Base-by-base conservation (phyloP, 495 filamentous ascomycete species). In the Aspergillus mulundensis region DNA sequence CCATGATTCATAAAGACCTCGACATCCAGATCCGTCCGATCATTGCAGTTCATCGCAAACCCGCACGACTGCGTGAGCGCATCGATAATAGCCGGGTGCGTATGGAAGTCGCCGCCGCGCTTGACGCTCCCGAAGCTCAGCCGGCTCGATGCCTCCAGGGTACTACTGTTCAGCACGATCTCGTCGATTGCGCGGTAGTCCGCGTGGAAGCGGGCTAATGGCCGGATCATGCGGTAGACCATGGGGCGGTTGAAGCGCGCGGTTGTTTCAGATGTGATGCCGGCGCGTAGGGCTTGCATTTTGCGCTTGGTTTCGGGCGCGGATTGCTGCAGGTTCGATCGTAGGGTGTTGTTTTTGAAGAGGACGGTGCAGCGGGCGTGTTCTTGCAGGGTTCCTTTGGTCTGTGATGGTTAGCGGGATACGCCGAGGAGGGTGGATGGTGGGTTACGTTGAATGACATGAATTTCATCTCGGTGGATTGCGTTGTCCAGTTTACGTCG, bases 191-290 rank as follows among this genome's bases (percentile, higher is more conserved):
- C 25, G 25, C 34, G 34, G 25, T 48, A 48, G 28, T 48, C 45
- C 1, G 25, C 25, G 16, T 48, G 45, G n/a, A 48, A 48, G 15
- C 14, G 34, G 45, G 45, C 45, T n/a, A n/a, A n/a, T n/a, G n/a
- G n/a, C n/a, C n/a, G n/a, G n/a, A n/a, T n/a, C 45, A 48, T 48
- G 28, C 45, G 34, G 25, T 25, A n/a, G n/a, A n/a, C 34, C 45
- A 48, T 48, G 1, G 34, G 16, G n/a, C 34, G 34, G 28, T 48
- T 34, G 2, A 25, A 25, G 25, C 45, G 34, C 45, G 34, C 34
- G 5, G 12, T 32, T 5, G 45, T 48, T 5, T 48, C 34, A 20
- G 25, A 25, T 20, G 34, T 16, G 16, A 48, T 34, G 8, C 34
- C 25, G 15, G 25, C 45, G 2, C 10, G 45, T 36, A 48, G 20